Evolutionary conservation across 2,329 filamentous ascomycete genomes (phyloP), one percentile per base, ranked within the genome.

Genomic region (Colletotrichum falcatum): DNA sequence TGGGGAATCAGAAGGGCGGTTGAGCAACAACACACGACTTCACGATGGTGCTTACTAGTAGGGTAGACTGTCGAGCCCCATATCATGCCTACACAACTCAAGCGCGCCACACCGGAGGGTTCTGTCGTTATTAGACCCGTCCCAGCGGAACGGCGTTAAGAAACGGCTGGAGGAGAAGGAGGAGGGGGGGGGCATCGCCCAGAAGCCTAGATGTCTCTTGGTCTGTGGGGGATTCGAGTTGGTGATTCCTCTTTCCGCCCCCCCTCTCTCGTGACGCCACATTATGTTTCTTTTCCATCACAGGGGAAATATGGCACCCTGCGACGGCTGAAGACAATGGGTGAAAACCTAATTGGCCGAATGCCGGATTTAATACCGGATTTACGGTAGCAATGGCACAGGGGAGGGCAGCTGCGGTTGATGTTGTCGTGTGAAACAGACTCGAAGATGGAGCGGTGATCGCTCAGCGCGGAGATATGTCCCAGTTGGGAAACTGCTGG

Each of bases 391-490:
- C 44, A 23, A 66, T 14, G 42, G 23, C 55, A 39, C 28, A 26
- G 60, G 66, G 61, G 35, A 11, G 33, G 33, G 51, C 2, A 23
- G 49, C 18, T 26, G 16, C 33, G 56, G 66, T 66, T 39, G 66
- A 66, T n/a, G 61, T 61, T 35, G 49, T 56, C 49, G 63, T 61
- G 67, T 66, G 67, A 66, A 61, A 70, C 67, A 67, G 56, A 56
- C 62, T 58, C 33, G 55, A 54, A 37, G 58, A 66, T 51, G 61
- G 33, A 46, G 56, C 51, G 56, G 28, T 56, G 39, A 58, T 66
- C 16, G 56, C 44, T 53, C 67, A 56, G 42, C 61, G 54, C 68
- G 68, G 68, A 71, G 68, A 28, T 71, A 37, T 71, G 53, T 16
- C 68, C 64, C 23, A 49, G 39, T 62, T 63, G 53, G 68, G 68